Base-by-base conservation (phyloP, 169 alveolate genomes). In the Plasmodium gallinaceum region DNA sequence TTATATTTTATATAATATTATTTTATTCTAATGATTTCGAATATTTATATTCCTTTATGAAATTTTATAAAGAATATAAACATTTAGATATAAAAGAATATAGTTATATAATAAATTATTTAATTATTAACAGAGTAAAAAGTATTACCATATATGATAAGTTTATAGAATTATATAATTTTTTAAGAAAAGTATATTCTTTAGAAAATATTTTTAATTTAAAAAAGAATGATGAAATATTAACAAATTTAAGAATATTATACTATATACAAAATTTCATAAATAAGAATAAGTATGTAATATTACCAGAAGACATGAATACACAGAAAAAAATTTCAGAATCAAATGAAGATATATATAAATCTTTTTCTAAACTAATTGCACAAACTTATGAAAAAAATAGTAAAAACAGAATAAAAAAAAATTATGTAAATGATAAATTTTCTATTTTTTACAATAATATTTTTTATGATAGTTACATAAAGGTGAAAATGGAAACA, bases 1-100 rank as follows among this genome's bases (percentile, higher is more conserved):
- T 83, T 12, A 18, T 83, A 20, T 83, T 83, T 71, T 83, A 83
- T 43, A 83, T 83, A n/a, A 52, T 83, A 18, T 61, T 83, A 32
- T 83, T 37, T 32, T 71, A 52, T 57, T 54, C 91, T 16, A 83
- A 66, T 32, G 83, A 83, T 26, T 83, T 52, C 37, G 61, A 43
- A 22, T 68, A 83, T 57, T 26, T 83, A 10, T 20, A 57, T 71
- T 51, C 42, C 0, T 60, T 83, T 83, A 52, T 83, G 22, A 51
- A 42, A 5, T 83, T 32, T 61, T 46, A 43, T 22, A 69, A 46
- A 4, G 12, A 83, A 2, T 83, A 83, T 46, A 9, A 7, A 7
- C 3, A 24, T 0, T 16, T 16, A 12, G 43, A 66, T 18, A 66
- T 39, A 6, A 7, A 1, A 2, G 14, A 46, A 10, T 18, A 72